These are phyloP conservation scores for Penicillium taxi DNA, from an alignment of 495 filamentous ascomycete species.

Conservation along the genomic window DNA sequence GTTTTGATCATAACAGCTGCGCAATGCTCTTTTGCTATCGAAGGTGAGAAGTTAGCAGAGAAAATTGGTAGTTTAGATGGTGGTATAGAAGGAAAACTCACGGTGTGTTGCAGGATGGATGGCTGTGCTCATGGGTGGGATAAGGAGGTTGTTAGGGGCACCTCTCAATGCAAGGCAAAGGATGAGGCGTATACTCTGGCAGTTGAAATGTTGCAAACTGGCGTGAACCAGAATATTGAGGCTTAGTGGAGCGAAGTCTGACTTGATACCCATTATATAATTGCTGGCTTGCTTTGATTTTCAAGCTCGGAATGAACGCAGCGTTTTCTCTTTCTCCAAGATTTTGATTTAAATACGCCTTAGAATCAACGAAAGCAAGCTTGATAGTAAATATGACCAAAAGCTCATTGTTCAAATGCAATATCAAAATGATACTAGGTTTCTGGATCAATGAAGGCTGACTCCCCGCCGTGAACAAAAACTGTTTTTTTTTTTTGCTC, in stretches of 20 bases:
- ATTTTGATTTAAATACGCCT: too few species aligned
- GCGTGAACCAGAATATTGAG: background rate
- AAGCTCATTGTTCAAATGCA: too few species aligned
- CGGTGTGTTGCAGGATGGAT: constrained; percentile 31
- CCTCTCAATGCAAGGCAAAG: constrained; percentile 24
- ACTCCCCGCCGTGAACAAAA: too few species aligned
- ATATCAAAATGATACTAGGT: too few species aligned
- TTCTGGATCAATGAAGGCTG: too few species aligned
- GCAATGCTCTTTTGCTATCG: constrained; percentile 31
- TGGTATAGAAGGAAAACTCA: constrained; percentile 21
- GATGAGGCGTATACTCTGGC: constrained; percentile 29
- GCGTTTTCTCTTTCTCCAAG: too few species aligned
- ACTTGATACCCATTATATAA: constrained; percentile 9
- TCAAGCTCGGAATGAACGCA: too few species aligned
- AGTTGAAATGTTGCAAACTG: constrained; percentile 14
- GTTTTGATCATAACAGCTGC: constrained; percentile 37
- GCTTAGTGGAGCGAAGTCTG: background rate
- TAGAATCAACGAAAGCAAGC: too few species aligned
- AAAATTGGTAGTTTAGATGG: constrained; percentile 31
- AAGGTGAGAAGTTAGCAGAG: constrained; percentile 39
- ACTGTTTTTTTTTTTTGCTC: too few species aligned
- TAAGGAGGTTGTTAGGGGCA: constrained; percentile 23
- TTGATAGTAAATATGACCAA: too few species aligned
- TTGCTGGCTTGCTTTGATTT: background rate
- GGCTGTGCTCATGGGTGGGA: constrained; percentile 37